These are phyloP conservation scores for Salvia rosmarinus DNA, from an alignment of 257 asterid genomes.

Conservation along the genomic window DNA sequence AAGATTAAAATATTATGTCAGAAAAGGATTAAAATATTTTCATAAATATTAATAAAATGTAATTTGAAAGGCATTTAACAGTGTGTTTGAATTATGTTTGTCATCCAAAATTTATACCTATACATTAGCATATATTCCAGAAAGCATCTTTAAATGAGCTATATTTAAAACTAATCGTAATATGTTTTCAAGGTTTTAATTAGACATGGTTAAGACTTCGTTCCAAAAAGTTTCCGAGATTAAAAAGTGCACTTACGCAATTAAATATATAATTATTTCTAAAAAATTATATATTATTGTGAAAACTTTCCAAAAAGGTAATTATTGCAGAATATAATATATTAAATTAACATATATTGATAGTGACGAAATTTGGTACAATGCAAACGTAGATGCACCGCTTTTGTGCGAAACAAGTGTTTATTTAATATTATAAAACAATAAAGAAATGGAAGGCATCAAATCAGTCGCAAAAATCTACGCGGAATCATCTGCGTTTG, in stretches of 20 bases:
- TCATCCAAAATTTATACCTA: no score
- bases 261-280: background rate
- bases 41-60: no score
- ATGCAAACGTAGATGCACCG: background rate
- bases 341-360: background rate
- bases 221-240: background rate
- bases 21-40: no score
- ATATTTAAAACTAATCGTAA: background rate
- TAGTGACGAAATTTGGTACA: constrained; percentile 22
- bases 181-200: background rate
- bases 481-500: background rate
- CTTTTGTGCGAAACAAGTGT: background rate
- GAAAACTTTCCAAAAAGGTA: constrained; percentile 19
- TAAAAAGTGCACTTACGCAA: background rate
- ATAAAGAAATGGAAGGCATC: background rate
- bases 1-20: no score
- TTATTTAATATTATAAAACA: background rate
- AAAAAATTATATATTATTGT: background rate
- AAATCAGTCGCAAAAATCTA: constrained; percentile 13
- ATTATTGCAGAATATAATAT: background rate
- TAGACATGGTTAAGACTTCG: background rate
- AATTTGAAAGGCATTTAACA: no score
- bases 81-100: no score
- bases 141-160: no score
- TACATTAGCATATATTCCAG: no score